Conservation (phyloP, 192 early-diverging fungal genomes). For the Coemansia sp. region DNA sequence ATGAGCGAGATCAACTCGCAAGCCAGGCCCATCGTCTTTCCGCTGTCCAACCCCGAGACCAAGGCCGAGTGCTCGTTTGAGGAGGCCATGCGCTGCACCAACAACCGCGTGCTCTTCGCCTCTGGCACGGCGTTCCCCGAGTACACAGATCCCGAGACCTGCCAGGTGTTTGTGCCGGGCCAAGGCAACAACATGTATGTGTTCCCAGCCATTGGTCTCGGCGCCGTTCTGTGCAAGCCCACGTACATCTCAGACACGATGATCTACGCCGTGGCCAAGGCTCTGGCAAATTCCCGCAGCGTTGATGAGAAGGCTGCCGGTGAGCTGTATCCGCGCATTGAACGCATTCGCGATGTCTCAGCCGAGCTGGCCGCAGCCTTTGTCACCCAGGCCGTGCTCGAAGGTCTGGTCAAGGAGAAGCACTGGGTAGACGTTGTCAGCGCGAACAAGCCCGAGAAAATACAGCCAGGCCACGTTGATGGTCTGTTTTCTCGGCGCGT, state of each 20-base stretch:
- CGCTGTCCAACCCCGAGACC: slow-evolving; percentile 83
- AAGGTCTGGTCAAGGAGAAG: slow-evolving; percentile 45
- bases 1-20: slow-evolving; percentile 72
- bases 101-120: slow-evolving; percentile 92
- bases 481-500: slow-evolving; percentile 36
- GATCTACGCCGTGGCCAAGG: slow-evolving; percentile 80
- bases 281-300: slow-evolving; percentile 81
- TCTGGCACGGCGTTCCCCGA: slow-evolving; percentile 93
- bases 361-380: slow-evolving; percentile 80
- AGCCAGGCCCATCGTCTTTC: slow-evolving; percentile 85
- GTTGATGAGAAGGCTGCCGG: slow-evolving; percentile 64
- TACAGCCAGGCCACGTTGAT: neutral
- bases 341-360: slow-evolving; percentile 84
- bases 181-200: slow-evolving; percentile 98
- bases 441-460: slow-evolving; percentile 15
- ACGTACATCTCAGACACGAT: slow-evolving; percentile 73
- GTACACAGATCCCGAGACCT: slow-evolving; percentile 64
- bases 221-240: slow-evolving; percentile 76
- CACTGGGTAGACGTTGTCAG: slow-evolving; percentile 36
- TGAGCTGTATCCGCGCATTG: slow-evolving; percentile 83
- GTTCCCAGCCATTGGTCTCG: slow-evolving; percentile 94
- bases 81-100: slow-evolving; percentile 82
- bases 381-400: slow-evolving; percentile 63
- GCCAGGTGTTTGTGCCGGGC: slow-evolving; percentile 61
- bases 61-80: slow-evolving; percentile 97